Conservation (phyloP, 129 eudicot genomes). For the Artemisia annua region DNA sequence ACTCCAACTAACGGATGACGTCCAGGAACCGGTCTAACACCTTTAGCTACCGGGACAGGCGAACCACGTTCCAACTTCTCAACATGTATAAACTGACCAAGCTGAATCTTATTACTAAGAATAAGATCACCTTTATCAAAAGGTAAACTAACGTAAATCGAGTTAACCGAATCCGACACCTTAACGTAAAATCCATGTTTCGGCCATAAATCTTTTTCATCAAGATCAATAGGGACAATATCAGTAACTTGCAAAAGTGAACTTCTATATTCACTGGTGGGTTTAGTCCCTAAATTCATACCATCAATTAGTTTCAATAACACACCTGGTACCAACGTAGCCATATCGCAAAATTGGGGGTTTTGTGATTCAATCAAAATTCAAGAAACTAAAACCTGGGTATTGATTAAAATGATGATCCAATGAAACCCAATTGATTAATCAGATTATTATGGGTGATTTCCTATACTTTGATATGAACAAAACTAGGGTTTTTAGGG, state of each 20-base stretch:
- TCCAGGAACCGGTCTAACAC: conserved; percentile 78
- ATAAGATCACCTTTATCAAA: conserved; percentile 79
- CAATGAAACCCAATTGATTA: not conserved
- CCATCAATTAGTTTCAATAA: conserved; percentile 64
- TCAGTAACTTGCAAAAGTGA: conserved; percentile 76
- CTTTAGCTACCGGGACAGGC: conserved; percentile 78
- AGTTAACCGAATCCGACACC: conserved; percentile 83
- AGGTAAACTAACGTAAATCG: conserved; percentile 73
- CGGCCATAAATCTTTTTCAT: conserved; percentile 75
- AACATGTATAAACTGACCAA: conserved; percentile 84
- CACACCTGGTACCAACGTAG: conserved; percentile 76
- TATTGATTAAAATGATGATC: not conserved
- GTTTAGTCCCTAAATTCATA: conserved; percentile 67
- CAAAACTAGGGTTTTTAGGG: conserved; percentile 22
- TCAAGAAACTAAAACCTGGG: conserved; percentile 1
- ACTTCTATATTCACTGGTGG: conserved; percentile 69
- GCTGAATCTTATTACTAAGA: conserved; percentile 72
- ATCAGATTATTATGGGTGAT: not conserved
- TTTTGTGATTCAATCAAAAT: not conserved
- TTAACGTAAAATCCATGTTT: conserved; percentile 83
- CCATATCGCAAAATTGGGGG: conserved; percentile 39
- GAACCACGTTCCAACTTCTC: conserved; percentile 75
- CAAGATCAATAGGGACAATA: conserved; percentile 87
- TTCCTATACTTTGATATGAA: not conserved
- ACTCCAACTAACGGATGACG: conserved; percentile 79